Evolutionary conservation across 441 rosid species (phyloP).

Genomic region (Kokia cookei): DNA sequence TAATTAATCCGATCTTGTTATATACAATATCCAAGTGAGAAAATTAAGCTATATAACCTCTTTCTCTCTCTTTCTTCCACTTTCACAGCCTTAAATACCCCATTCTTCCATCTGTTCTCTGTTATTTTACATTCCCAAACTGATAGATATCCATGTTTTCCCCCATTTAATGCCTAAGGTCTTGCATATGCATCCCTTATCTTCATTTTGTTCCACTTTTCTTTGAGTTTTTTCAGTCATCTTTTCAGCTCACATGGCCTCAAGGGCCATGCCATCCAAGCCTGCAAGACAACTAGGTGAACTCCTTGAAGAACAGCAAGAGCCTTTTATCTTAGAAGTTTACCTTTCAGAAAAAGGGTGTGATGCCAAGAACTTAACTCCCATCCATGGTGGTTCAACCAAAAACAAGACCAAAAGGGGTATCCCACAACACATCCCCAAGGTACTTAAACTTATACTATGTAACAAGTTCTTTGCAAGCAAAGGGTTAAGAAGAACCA

Average conservation of each 20-base stretch:
- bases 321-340: slow-evolving; percentile 42
- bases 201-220: not conserved
- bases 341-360: slow-evolving; percentile 37
- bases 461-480: slow-evolving; percentile 19
- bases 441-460: slow-evolving; percentile 21
- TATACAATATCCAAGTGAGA: no score
- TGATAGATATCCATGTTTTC: slow-evolving; percentile 31
- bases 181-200: slow-evolving; percentile 8
- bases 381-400: slow-evolving; percentile 16
- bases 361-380: slow-evolving; percentile 7
- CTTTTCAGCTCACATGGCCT: slow-evolving; percentile 18
- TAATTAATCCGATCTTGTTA: no score
- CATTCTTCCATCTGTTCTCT: slow-evolving; percentile 8
- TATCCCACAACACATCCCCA: slow-evolving; percentile 8
- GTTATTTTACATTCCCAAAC: slow-evolving; percentile 14
- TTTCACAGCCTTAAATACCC: slow-evolving; percentile 17
- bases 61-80: not conserved
- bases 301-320: slow-evolving; percentile 52
- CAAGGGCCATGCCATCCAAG: slow-evolving; percentile 2
- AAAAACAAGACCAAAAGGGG: slow-evolving; percentile 20
- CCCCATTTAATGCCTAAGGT: slow-evolving; percentile 11
- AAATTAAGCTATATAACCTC: no score
- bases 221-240: not conserved
- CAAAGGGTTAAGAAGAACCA: slow-evolving; percentile 12
- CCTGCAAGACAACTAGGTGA: slow-evolving; percentile 38